These are phyloP conservation scores for Podaxis sp. DNA, from an alignment of 768 basidiomycete genomes.

Conservation along the genomic window DNA sequence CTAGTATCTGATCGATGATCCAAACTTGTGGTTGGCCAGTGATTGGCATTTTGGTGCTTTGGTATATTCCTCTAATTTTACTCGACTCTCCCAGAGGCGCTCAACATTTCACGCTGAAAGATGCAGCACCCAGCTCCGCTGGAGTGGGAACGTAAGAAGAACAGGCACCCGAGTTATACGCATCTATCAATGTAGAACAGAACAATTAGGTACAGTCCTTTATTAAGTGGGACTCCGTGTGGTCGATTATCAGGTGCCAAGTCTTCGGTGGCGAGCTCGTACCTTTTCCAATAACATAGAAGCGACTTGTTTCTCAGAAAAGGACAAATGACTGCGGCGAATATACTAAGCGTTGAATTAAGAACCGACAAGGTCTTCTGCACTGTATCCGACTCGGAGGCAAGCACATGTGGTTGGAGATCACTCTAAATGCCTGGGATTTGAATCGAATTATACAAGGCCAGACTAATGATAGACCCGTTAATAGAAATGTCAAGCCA, in stretches of 20 bases:
- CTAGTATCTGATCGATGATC: not conserved
- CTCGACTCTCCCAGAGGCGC: not conserved
- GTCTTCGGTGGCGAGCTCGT: not conserved
- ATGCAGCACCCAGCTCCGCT: too few relatives aligned
- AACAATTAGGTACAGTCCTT: not conserved
- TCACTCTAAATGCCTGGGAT: not conserved
- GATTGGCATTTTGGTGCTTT: not conserved
- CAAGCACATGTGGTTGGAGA: not conserved
- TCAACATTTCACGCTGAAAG: not conserved
- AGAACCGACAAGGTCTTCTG: not conserved
- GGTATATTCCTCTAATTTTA: not conserved
- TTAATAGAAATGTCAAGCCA: not conserved
- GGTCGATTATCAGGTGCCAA: not conserved
- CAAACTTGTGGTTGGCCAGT: not conserved
- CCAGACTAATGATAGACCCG: not conserved
- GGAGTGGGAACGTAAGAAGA: not conserved
- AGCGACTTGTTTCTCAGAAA: not conserved
- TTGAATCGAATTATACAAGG: not conserved
- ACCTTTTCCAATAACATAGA: not conserved
- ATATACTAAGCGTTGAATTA: not conserved
- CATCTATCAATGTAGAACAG: too few relatives aligned
- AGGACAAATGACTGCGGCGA: not conserved
- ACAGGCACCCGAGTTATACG: not conserved
- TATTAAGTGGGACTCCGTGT: not conserved
- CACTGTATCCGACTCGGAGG: constrained; percentile 2